Evolutionary conservation across 164 flowering plant species (phyloP).

Genomic region (Taxillus chinensis): DNA sequence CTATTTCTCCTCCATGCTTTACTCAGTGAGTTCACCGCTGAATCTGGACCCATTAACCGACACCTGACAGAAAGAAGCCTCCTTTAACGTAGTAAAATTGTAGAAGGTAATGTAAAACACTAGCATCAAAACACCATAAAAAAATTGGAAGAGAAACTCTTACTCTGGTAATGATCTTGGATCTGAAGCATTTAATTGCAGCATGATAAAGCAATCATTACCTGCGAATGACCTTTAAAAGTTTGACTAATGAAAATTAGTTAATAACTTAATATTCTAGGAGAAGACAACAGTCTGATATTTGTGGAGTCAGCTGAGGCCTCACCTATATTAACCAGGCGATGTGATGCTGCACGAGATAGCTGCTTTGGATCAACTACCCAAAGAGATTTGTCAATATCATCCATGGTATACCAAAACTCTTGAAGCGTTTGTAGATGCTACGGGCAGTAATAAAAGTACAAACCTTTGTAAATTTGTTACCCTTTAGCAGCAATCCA

Average conservation of each 20-base stretch:
- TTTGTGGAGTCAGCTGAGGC: background rate
- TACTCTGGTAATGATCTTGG: slow-evolving; percentile 77
- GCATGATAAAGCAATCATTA: slow-evolving; percentile 39
- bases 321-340: slow-evolving; percentile 52
- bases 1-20: slow-evolving; percentile 49
- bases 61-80: slow-evolving; percentile 30
- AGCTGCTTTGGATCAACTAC: slow-evolving; percentile 39
- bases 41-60: slow-evolving; percentile 62
- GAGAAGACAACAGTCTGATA: background rate
- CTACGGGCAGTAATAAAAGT: slow-evolving; percentile 20
- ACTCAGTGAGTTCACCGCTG: slow-evolving; percentile 30
- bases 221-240: slow-evolving; percentile 21
- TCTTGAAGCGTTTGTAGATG: slow-evolving; percentile 67
- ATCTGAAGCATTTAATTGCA: slow-evolving; percentile 32
- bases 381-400: slow-evolving; percentile 48
- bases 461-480: slow-evolving; percentile 4
- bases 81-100: slow-evolving; percentile 5
- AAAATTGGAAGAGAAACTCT: slow-evolving; percentile 10
- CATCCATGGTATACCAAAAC: slow-evolving; percentile 61
- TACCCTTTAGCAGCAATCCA: background rate
- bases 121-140: background rate
- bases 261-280: background rate
- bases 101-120: background rate
- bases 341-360: slow-evolving; percentile 39
- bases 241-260: background rate